Evolutionary conservation across 176 grass and related monocot genomes (phyloP).

Genomic region (Oryza longistaminata): DNA sequence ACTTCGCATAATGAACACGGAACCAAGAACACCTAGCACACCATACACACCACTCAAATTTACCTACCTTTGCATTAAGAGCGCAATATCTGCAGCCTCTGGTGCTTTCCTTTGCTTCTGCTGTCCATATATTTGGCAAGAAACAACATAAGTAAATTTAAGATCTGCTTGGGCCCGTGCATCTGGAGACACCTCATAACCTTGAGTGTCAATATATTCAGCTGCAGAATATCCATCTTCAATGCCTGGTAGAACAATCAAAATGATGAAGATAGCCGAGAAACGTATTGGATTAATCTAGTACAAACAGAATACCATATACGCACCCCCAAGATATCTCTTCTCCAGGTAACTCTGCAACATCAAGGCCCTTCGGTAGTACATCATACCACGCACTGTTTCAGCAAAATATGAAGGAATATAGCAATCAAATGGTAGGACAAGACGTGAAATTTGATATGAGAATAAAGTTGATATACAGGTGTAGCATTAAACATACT

Average conservation of each 20-base stretch:
- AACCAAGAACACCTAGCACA: neutral
- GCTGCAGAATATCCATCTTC: conserved; percentile 75
- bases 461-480: conserved; percentile 20
- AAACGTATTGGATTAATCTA: conserved; percentile 30
- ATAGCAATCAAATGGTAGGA: conserved; percentile 27
- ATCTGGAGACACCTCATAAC: conserved; percentile 79
- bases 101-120: conserved; percentile 89
- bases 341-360: conserved; percentile 97
- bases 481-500: neutral
- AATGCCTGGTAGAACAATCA: conserved; percentile 54
- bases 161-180: conserved; percentile 90
- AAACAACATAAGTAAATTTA: conserved; percentile 98
- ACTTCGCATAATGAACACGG: conserved; percentile 13
- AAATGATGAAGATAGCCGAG: conserved; percentile 18
- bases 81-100: conserved; percentile 90
- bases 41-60: conserved; percentile 17
- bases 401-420: conserved; percentile 35
- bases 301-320: conserved; percentile 9
- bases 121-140: conserved; percentile 98
- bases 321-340: conserved; percentile 74
- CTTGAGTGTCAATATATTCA: conserved; percentile 78
- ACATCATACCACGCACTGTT: conserved; percentile 98
- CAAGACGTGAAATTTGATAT: conserved; percentile 24
- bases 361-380: conserved; percentile 93
- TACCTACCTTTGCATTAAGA: conserved; percentile 81